Conservation (phyloP, 148 eudicot species). For the Chenopodium suecicum region DNA sequence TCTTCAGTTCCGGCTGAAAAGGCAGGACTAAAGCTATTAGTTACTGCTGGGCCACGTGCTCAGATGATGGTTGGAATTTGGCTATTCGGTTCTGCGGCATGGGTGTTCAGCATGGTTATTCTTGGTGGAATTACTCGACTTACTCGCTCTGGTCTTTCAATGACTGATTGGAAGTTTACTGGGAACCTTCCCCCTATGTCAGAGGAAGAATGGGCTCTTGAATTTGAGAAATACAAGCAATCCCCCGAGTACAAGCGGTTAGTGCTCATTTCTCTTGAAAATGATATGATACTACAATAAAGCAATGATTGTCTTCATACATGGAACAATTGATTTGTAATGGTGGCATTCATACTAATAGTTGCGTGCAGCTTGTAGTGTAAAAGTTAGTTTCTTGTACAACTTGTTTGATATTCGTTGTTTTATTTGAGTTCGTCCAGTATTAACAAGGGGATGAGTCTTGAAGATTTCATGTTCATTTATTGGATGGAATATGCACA, state of each 20-base stretch:
- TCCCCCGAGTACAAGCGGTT: slow-evolving; percentile 94
- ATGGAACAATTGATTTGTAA: neutral
- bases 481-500: slow-evolving; percentile 99
- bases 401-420: neutral
- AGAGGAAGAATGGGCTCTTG: slow-evolving; percentile 74
- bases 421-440: slow-evolving; percentile 34
- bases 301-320: neutral
- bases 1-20: slow-evolving; percentile 43
- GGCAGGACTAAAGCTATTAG: slow-evolving; percentile 64
- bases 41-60: slow-evolving; percentile 86
- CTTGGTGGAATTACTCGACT: slow-evolving; percentile 94
- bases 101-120: slow-evolving; percentile 97
- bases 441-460: slow-evolving; percentile 83
- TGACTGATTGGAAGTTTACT: slow-evolving; percentile 98
- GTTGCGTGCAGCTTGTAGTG: neutral
- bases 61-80: slow-evolving; percentile 88
- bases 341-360: neutral
- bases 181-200: slow-evolving; percentile 88
- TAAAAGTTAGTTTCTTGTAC: neutral
- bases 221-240: slow-evolving; percentile 93
- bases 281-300: neutral
- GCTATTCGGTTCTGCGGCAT: slow-evolving; percentile 95
- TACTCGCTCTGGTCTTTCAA: slow-evolving; percentile 90
- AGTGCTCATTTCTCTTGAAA: slow-evolving; percentile 25
- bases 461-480: slow-evolving; percentile 93